Evolutionary conservation across 495 filamentous ascomycete genomes (phyloP).

Genomic region (Glarea lozoyensis): DNA sequence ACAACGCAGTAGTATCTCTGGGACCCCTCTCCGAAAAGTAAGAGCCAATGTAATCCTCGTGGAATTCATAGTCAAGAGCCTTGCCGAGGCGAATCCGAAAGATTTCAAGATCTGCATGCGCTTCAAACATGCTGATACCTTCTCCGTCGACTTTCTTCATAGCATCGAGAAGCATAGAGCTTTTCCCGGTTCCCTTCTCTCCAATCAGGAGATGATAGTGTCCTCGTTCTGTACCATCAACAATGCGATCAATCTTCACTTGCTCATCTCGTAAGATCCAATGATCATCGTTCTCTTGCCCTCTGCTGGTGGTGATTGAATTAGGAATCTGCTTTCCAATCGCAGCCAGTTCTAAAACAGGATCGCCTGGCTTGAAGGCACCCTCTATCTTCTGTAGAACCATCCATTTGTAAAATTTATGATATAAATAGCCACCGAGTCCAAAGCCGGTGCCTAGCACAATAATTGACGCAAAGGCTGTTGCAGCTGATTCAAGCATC

Average conservation of each 20-base stretch:
- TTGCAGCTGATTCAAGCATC: constrained; percentile 77
- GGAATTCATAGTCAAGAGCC: constrained; percentile 88
- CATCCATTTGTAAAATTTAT: constrained; percentile 81
- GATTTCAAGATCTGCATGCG: constrained; percentile 89
- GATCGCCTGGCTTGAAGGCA: constrained; percentile 89
- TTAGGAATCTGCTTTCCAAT: constrained; percentile 42
- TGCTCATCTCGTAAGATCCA: constrained; percentile 85
- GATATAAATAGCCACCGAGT: constrained; percentile 76
- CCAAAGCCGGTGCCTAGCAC: constrained; percentile 65
- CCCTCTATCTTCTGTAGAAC: constrained; percentile 85
- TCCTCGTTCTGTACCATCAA: constrained; percentile 57
- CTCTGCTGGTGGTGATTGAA: constrained; percentile 6
- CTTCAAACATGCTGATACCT: constrained; percentile 86
- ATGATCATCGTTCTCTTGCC: constrained; percentile 51
- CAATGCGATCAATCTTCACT: constrained; percentile 63
- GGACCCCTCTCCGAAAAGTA: constrained; percentile 93
- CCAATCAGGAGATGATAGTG: constrained; percentile 93
- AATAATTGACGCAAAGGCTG: constrained; percentile 76
- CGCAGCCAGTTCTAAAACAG: constrained; percentile 82
- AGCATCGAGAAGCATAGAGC: constrained; percentile 86
- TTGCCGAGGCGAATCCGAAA: constrained; percentile 89
- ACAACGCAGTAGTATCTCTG: constrained; percentile 77
- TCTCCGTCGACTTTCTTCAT: constrained; percentile 87
- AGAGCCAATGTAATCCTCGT: constrained; percentile 83
- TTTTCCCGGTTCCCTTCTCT: constrained; percentile 94